Evolutionary conservation across 139 green algal species (phyloP), one percentile per base, ranked within the genome.

Genomic region (Eudorina sp.): DNA sequence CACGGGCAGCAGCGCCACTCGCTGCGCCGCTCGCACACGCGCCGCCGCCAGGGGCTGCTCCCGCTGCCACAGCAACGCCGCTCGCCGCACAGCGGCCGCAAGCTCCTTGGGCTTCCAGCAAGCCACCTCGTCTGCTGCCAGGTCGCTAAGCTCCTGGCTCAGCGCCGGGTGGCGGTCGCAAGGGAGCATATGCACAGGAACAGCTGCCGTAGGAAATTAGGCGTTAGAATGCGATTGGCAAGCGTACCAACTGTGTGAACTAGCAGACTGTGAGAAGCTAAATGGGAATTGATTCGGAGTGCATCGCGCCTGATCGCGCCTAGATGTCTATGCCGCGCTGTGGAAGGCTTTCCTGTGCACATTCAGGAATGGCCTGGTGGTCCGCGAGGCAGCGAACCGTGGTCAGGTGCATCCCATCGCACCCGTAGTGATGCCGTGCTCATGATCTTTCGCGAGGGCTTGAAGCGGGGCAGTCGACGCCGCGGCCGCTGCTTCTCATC

Each of bases 61-160:
- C 11, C 27, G 73, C 46, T 45, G 45, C 73, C 73, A 81, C 8
- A 81, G 73, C 2, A 31, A 38, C 43, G 64, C 73, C 13, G 73
- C 45, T 7, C 73, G 73, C 45, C 45, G 45, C 45, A 45, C 73
- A 27, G 73, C 73, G 8, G 73, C 73, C 45, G 73, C 73, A 3
- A 81, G 73, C 73, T 81, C 73, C 73, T 81, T 81, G 27, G 43
- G 25, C 45, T 81, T 81, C 73, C 73, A 81, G 23, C 73, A 43
- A 8, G 73, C 43, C 5, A 62, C 73, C 73, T 81, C 73, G 6
- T 16, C 73, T 27, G 23, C 45, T 1, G 73, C 46, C 29, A 81
- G 46, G 7, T 29, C 29, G 8, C 45, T 29, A 25, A 81, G 45
- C 73, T 81, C 73, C 73, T 81, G 73, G 23, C 18, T 34, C 58